Percentiles rank a stretch among this genome's conserved stretches.
Conservation (phyloP, 106 monocot genomes). For the Allium sativum region DNA sequence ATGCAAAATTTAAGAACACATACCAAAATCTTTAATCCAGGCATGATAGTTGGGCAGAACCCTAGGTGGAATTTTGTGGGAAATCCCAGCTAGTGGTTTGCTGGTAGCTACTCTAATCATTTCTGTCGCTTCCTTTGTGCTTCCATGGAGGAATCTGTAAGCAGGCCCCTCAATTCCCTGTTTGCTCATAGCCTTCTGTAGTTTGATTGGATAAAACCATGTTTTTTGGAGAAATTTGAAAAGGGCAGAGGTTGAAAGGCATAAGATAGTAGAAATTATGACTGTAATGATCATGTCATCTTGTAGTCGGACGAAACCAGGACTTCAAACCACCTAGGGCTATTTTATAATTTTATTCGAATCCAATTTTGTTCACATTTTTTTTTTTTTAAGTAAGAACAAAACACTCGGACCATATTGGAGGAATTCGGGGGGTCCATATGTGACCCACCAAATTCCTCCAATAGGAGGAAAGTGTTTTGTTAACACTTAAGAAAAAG, state of each 20-base stretch:
- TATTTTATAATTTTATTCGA: no score
- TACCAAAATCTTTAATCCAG: slow-evolving; percentile 6
- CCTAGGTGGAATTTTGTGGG: slow-evolving; percentile 6
- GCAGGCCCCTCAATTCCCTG: slow-evolving; percentile 10
- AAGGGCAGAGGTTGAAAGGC: not conserved
- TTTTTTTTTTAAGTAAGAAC: no score
- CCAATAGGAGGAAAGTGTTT: no score
- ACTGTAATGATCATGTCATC: no score
- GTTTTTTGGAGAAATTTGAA: slow-evolving; percentile 1
- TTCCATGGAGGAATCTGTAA: slow-evolving; percentile 10
- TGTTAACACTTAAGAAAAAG: no score
- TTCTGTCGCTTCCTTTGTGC: not conserved
- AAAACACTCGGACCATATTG: no score
- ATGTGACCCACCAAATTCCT: no score
- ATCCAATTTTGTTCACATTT: no score
- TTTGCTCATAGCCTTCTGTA: slow-evolving; percentile 5
- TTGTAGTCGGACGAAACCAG: no score
- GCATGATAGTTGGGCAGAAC: slow-evolving; percentile 4
- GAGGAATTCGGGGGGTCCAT: no score
- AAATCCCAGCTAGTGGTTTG: slow-evolving; percentile 4
- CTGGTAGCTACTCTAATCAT: not conserved
- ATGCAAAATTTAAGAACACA: not conserved
- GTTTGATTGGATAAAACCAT: slow-evolving; percentile 11
- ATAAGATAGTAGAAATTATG: no score
- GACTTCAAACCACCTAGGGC: no score